These are phyloP conservation scores for Calcarisporium arbuscula DNA, from an alignment of 2,329 filamentous ascomycete species.

Conservation along the genomic window DNA sequence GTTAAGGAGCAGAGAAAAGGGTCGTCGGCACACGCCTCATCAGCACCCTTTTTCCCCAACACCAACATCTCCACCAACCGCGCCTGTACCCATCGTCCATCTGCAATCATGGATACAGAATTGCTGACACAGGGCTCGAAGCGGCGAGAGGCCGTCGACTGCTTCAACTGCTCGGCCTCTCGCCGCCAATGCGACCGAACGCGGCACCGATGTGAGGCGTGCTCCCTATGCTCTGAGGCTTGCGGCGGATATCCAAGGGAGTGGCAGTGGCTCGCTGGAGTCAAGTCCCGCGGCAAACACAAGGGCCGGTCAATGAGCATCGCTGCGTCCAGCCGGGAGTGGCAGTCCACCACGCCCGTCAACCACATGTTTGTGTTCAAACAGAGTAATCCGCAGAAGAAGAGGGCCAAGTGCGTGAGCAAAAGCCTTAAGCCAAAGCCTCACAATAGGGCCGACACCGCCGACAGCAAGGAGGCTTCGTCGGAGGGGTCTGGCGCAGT, in stretches of 20 bases:
- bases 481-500: no score
- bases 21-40: no score
- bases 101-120: no score
- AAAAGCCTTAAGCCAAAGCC: no score
- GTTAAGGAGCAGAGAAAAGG: no score
- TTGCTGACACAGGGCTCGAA: no score
- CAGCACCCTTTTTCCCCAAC: no score
- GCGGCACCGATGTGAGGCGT: slow-evolving; percentile 6
- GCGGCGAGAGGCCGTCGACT: slow-evolving; percentile 5
- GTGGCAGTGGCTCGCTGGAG: slow-evolving; percentile 5
- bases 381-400: slow-evolving; percentile 2
- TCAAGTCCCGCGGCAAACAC: slow-evolving; percentile 5
- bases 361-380: slow-evolving; percentile 7
- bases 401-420: no score
- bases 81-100: no score
- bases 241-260: slow-evolving; percentile 6
- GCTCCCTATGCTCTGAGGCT: slow-evolving; percentile 1
- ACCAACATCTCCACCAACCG: no score
- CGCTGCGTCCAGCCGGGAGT: slow-evolving; percentile 1
- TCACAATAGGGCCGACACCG: no score
- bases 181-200: slow-evolving; percentile 5
- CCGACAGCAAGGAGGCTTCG: no score
- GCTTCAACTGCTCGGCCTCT: slow-evolving; percentile 9
- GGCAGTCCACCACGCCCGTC: slow-evolving; percentile 5
- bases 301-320: slow-evolving; percentile 5